Base-by-base conservation (phyloP, 805 yeast species). In the Groenewaldozyma tartarivorans region DNA sequence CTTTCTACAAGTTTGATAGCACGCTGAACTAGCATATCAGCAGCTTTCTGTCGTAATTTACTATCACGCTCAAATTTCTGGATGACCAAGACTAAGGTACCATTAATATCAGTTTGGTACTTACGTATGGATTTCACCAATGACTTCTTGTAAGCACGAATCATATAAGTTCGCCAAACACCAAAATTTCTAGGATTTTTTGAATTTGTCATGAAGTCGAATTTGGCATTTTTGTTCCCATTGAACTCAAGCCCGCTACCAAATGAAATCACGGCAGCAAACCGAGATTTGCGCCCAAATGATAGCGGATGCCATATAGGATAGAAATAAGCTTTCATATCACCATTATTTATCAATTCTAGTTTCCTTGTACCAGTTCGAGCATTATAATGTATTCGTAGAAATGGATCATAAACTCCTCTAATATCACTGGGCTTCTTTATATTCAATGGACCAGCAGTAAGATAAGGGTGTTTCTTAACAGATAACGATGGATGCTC, bases 171-270 rank as follows among this genome's bases (percentile, higher is more conserved):
- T 33, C 52, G 31, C 52, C 52, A 49, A 6, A 34, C 36, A 17
- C 52, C 51, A 36, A 48, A 50, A 19, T 42, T 36, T 39, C 45
- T 38, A 11, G 54, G 54, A 21, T 48, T 48, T 18, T 35, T 38
- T 15, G 54, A 48, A 30, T 46, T 21, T 11, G 15, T n/a, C 9
- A 29, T 11, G 11, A 6, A 30, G 5, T 22, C 37, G 18, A 40
- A 35, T 3, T n/a, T 32, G 15, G 33, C 33, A 13, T 15, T n/a
- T n/a, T 4, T 24, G 22, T 22, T 7, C 5, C 53, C 53, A 38
- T 50, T 50, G 33, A 43, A 27, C 32, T 43, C 46, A 13, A 39
- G 39, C 5, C 52, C 51, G 9, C 33, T 19, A 3, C 24, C 22
- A 29, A 27, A 48, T 5, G 39, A 33, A 18, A 45, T 27, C 17